Evolutionary conservation across 305 asterid species (phyloP), one percentile per base, ranked within the genome.

Genomic region (Fraxinus albicans): DNA sequence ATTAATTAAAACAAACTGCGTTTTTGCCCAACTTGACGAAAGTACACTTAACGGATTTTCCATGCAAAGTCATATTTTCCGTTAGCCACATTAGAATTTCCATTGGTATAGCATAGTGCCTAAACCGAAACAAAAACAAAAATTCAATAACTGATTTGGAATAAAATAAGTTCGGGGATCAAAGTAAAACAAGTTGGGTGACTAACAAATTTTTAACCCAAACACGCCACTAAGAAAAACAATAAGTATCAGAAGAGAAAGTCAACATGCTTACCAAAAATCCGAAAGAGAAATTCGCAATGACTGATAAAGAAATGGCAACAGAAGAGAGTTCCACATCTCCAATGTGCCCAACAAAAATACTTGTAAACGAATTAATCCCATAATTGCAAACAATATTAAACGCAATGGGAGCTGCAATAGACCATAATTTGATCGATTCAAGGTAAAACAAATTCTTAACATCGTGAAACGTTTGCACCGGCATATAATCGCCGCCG

Each of bases 381-480:
- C 99, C 98, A 69, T 96, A 96, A 58, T 93, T 93, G 77, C 99
- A 94, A 19, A 96, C 84, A 84, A 96, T 94, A 83, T 96, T 94
- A 91, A 96, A 94, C 79, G 98, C 98, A 73, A 94, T 94, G 29
- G 99, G 99, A 10, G 92, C 92, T 29, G 97, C 99, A 77, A 96
- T 96, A 31, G 90, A 79, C 99, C 99, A 94, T 42, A 96, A 65
- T 85, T 93, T 96, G 38, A 76, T 34, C 0, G 99, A 92, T 83
- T 96, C 99, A 31, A 92, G 53, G 69, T 75, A 73, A 44, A 85
- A 17, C 81, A 94, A 9, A 55, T 85, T 85, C 73, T 60, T 92
- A 2, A 78, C 87, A 47, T 92, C 95, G 79, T 86, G 88, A 15
- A 84, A 87, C 33, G 80, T 83, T 44, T 76, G 79, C 55, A 91